Evolutionary conservation across 441 rosid species (phyloP).

Genomic region (Populus hybrid): DNA sequence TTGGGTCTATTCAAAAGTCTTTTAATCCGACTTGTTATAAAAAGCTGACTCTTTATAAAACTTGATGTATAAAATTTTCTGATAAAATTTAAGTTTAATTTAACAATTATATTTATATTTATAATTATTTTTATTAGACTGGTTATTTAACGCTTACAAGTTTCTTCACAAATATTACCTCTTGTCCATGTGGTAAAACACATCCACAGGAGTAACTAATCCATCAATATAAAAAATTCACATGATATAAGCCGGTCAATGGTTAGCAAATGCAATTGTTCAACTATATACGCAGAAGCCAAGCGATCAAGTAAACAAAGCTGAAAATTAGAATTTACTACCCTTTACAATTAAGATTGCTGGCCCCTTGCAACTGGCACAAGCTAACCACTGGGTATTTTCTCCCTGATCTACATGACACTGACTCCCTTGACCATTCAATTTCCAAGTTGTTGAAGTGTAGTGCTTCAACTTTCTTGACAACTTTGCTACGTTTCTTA

Average conservation of each 20-base stretch:
- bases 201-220: too few species aligned
- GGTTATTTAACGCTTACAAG: too few species aligned
- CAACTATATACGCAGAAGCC: neutral
- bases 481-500: constrained; percentile 11
- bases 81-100: too few species aligned
- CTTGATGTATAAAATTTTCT: too few species aligned
- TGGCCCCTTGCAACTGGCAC: neutral
- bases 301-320: neutral
- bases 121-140: too few species aligned
- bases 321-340: neutral
- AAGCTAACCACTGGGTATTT: too few species aligned
- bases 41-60: too few species aligned
- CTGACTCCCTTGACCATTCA: neutral
- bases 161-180: too few species aligned
- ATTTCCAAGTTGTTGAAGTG: neutral
- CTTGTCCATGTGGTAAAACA: too few species aligned
- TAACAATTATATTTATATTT: too few species aligned
- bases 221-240: neutral
- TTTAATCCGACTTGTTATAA: too few species aligned
- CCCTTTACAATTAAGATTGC: neutral
- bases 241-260: neutral
- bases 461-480: neutral
- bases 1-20: too few species aligned
- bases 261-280: neutral
- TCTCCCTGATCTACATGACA: neutral